Conservation (phyloP, 345 rosid genomes). For the Linum lewisii region DNA sequence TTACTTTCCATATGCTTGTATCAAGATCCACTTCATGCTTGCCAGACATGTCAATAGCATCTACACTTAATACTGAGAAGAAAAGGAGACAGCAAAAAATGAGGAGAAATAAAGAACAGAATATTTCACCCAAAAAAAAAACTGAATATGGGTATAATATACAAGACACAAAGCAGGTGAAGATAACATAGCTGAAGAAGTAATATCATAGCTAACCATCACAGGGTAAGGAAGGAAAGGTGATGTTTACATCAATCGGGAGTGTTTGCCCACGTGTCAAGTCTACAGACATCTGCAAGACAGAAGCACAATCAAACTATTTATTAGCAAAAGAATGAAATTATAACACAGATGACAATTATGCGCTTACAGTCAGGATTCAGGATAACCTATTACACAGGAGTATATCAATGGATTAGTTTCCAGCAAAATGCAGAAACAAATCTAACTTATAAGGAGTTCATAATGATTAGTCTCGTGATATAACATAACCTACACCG, state of each 20-base stretch:
- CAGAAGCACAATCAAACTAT: constrained; percentile 3
- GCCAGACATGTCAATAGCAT: constrained; percentile 99
- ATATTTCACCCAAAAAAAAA: too few species aligned
- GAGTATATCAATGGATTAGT: not conserved
- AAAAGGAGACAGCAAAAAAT: constrained; percentile 4
- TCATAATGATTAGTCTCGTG: not conserved
- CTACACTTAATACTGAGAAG: constrained; percentile 66
- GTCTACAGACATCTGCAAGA: constrained; percentile 89
- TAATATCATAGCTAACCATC: constrained; percentile 43
- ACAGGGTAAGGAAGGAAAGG: constrained; percentile 85
- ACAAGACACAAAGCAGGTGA: not conserved
- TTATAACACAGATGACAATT: not conserved
- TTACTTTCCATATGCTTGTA: constrained; percentile 96
- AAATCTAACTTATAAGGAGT: too few species aligned
- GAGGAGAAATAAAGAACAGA: too few species aligned
- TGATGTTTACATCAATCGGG: constrained; percentile 82
- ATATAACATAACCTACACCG: not conserved
- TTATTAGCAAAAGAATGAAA: not conserved
- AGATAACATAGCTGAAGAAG: constrained; percentile 7
- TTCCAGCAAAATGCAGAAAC: too few species aligned
- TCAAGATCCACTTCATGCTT: constrained; percentile 99
- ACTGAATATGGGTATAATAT: constrained; percentile 3
- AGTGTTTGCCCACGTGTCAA: constrained; percentile 93
- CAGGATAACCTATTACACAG: not conserved
- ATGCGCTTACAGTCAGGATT: not conserved